A percentile compares a stretch with the other conserved stretches of the same genome.
phyloP scores from a whole-genome alignment of 192 early-diverging fungal species.

The Rhizophagus sp. region DNA sequence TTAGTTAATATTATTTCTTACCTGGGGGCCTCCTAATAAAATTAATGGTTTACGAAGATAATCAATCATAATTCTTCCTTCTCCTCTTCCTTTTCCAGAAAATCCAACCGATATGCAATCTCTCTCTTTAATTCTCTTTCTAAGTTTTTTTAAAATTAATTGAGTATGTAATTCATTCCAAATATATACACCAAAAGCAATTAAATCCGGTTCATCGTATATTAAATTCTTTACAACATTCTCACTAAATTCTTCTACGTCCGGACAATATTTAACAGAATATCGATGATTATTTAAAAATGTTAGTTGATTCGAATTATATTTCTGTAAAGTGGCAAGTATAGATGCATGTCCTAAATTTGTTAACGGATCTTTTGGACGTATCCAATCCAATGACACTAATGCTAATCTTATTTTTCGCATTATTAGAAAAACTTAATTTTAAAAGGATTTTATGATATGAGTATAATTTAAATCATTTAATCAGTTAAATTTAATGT shows the following conservation, averaged over 20 bases:
- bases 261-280: background rate
- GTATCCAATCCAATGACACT: conserved; percentile 31
- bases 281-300: background rate
- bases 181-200: conserved; percentile 27
- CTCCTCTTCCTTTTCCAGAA: no score
- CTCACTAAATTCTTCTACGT: background rate
- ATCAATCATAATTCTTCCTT: no score
- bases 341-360: conserved; percentile 30
- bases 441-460: no score
- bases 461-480: no score
- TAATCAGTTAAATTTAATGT: no score
- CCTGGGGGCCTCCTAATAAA: conserved; percentile 24
- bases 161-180: conserved; percentile 33
- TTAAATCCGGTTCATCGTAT: background rate
- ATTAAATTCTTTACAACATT: background rate
- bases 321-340: conserved; percentile 22
- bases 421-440: no score
- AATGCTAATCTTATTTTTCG: background rate
- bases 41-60: no score
- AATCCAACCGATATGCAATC: no score
- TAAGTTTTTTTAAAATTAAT: background rate
- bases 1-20: no score
- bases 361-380: conserved; percentile 27
- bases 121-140: no score
- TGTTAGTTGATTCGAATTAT: background rate